These are phyloP conservation scores for Exophiala alcalophila DNA, from an alignment of 2,329 filamentous ascomycete species.

Conservation along the genomic window DNA sequence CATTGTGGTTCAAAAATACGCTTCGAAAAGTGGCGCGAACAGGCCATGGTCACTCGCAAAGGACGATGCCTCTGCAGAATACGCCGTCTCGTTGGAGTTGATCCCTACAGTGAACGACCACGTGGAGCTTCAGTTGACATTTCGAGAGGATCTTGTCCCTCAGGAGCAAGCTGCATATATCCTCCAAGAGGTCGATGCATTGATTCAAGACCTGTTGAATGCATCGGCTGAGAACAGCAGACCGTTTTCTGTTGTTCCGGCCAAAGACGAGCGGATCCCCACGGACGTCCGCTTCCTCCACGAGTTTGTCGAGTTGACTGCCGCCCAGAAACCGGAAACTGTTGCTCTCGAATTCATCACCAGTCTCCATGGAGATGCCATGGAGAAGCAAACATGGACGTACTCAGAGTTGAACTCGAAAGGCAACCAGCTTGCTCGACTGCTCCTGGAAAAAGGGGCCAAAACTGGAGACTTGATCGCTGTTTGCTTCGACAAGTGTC, in stretches of 20 bases:
- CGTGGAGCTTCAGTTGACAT: slow-evolving; percentile 65
- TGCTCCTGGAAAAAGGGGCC: slow-evolving; percentile 54
- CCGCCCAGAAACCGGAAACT: slow-evolving; percentile 54
- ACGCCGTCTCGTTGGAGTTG: slow-evolving; percentile 76
- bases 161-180: slow-evolving; percentile 33
- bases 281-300: slow-evolving; percentile 65
- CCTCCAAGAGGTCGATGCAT: slow-evolving; percentile 24
- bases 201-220: slow-evolving; percentile 21
- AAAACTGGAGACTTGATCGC: slow-evolving; percentile 63
- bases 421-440: slow-evolving; percentile 68
- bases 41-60: slow-evolving; percentile 59
- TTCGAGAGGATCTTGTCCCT: slow-evolving; percentile 63
- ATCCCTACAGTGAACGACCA: slow-evolving; percentile 52
- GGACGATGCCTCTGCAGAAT: slow-evolving; percentile 60
- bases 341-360: slow-evolving; percentile 73
- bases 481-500: slow-evolving; percentile 79
- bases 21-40: slow-evolving; percentile 22
- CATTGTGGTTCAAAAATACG: slow-evolving; percentile 72
- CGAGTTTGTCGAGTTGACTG: slow-evolving; percentile 69
- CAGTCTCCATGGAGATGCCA: slow-evolving; percentile 47
- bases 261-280: slow-evolving; percentile 56
- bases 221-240: background rate
- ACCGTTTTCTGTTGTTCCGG: slow-evolving; percentile 60
- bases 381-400: slow-evolving; percentile 62
- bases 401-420: slow-evolving; percentile 69